Evolutionary conservation across 2,329 filamentous ascomycete species (phyloP).

Genomic region (Hypoxylon sp.): DNA sequence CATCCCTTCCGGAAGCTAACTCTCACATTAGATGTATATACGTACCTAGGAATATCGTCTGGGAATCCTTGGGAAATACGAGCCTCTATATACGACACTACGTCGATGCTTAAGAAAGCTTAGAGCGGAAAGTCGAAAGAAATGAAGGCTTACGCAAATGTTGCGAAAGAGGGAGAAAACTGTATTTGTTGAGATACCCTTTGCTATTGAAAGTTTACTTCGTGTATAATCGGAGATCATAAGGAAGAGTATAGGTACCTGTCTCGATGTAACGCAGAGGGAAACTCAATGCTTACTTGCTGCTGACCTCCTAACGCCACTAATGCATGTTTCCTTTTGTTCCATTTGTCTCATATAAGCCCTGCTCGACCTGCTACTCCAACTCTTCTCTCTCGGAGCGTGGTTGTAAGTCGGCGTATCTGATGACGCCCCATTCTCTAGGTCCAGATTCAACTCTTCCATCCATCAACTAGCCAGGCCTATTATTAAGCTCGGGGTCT

Average conservation of each 20-base stretch:
- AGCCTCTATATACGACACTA: constrained; percentile 64
- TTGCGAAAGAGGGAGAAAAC: constrained; percentile 7
- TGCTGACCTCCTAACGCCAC: constrained; percentile 28
- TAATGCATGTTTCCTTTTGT: constrained; percentile 20
- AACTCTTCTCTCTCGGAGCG: neutral
- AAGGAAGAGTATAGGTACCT: constrained; percentile 9
- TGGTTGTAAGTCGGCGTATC: neutral
- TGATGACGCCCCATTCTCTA: too few relatives aligned
- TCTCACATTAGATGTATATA: constrained; percentile 66
- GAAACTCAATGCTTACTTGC: constrained; percentile 28
- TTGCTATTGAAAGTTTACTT: constrained; percentile 23
- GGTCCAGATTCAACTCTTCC: too few relatives aligned
- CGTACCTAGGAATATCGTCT: constrained; percentile 68
- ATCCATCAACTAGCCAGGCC: constrained; percentile 28
- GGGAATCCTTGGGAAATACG: constrained; percentile 70
- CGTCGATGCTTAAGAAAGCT: constrained; percentile 49
- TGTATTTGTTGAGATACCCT: constrained; percentile 32
- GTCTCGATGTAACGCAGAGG: constrained; percentile 15
- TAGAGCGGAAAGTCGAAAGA: constrained; percentile 26
- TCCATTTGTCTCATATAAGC: too few relatives aligned
- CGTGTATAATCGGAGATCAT: constrained; percentile 18
- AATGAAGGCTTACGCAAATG: constrained; percentile 2
- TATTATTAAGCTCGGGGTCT: constrained; percentile 23
- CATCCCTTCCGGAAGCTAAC: neutral
- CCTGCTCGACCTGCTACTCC: too few relatives aligned